phyloP scores from a whole-genome alignment of 2,329 filamentous ascomycete genomes.

The Curvularia eragrostidis region DNA sequence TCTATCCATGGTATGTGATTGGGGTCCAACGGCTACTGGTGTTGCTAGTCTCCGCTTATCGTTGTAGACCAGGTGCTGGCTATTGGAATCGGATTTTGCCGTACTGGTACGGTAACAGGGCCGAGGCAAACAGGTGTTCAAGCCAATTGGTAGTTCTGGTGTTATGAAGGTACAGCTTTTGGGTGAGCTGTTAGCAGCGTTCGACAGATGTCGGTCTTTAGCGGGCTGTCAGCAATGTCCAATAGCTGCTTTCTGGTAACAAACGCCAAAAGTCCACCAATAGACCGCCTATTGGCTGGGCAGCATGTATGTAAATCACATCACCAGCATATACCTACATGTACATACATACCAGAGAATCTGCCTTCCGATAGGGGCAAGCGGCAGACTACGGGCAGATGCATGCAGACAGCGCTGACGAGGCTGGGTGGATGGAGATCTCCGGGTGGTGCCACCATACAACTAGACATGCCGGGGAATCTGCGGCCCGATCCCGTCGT shows the following conservation, averaged over 20 bases:
- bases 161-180: neutral
- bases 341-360: no score
- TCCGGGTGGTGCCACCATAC: neutral
- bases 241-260: neutral
- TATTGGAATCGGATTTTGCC: neutral
- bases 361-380: neutral
- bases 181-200: neutral
- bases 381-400: neutral
- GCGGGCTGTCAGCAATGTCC: neutral
- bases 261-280: neutral
- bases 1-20: neutral
- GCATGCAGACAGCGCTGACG: neutral
- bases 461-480: neutral
- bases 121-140: neutral
- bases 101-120: neutral
- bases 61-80: neutral
- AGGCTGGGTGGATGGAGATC: neutral
- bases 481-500: conserved; percentile 6
- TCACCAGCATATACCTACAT: neutral
- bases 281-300: neutral
- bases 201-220: neutral
- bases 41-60: neutral
- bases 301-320: neutral
- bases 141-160: neutral
- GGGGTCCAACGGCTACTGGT: neutral